Evolutionary conservation across 805 yeast genomes (phyloP).

Genomic region (Myxozyma kluyveri): DNA sequence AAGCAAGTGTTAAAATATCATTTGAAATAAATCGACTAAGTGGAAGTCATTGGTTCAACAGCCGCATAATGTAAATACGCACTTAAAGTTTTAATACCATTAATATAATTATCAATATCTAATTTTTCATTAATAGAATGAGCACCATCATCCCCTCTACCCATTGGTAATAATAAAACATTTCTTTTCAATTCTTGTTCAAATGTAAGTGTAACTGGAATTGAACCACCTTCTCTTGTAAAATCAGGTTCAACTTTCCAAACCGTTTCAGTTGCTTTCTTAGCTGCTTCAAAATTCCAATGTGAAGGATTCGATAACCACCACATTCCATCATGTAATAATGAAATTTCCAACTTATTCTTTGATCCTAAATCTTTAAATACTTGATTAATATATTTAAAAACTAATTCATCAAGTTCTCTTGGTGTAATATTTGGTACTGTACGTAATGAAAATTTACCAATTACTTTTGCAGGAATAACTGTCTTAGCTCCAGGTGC

Average conservation of each 20-base stretch:
- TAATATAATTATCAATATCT: slow-evolving; percentile 81
- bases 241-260: slow-evolving; percentile 95
- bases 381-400: slow-evolving; percentile 61
- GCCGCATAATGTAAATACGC: slow-evolving; percentile 86
- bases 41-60: slow-evolving; percentile 14
- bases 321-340: slow-evolving; percentile 92
- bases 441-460: slow-evolving; percentile 95
- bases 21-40: too few relatives aligned
- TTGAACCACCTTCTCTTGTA: slow-evolving; percentile 98
- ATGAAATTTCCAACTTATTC: slow-evolving; percentile 67
- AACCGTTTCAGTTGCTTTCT: slow-evolving; percentile 88
- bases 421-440: slow-evolving; percentile 88
- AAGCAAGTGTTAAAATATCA: too few relatives aligned
- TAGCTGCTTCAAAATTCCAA: slow-evolving; percentile 89
- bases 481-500: slow-evolving; percentile 97
- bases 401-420: slow-evolving; percentile 74
- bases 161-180: slow-evolving; percentile 91
- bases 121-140: slow-evolving; percentile 96
- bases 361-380: slow-evolving; percentile 72
- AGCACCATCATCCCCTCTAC: slow-evolving; percentile 99
- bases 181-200: slow-evolving; percentile 82
- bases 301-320: slow-evolving; percentile 96
- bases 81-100: slow-evolving; percentile 89
- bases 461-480: slow-evolving; percentile 89
- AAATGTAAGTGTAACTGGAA: slow-evolving; percentile 93